Evolutionary conservation across 2,329 filamentous ascomycete genomes (phyloP), one percentile per base, ranked within the genome.

Genomic region (Clonostachys chloroleuca): DNA sequence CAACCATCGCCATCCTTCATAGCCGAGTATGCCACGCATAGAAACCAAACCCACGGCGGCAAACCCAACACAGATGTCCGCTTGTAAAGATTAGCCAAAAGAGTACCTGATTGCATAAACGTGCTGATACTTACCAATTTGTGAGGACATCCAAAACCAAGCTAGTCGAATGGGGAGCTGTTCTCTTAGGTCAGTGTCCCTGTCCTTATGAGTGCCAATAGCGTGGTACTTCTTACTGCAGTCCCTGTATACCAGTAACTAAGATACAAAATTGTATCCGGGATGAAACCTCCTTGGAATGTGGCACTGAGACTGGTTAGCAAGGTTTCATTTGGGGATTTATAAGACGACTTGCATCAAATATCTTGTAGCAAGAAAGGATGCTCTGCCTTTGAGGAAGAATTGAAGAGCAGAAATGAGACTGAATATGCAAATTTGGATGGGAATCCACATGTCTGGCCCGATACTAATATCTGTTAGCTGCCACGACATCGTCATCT

Each of bases 201-300:
- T 4, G 24, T 30, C 24, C 24, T 30, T 30, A 30, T 30, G 24
- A 30, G 24, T 30, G 3, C 24, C 24, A 30, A 9, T 4, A 9
- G 24, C 24, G 6, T 30, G 9, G 24, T 30, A 4, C 9, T 30
- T 30, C 59, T 51, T 36, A 65, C 62, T 77, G 49, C 72, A 53
- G 40, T 75, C 3, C 80, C 77, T 12, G 78, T 88, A 64, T 88
- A 89, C 65, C 83, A 89, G 60, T 89, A 89, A 30, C 76, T 81
- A 2, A 87, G 69, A 57, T 86, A 87, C 1, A 84, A 65, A 45
- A 84, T 78, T 37, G 58, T 61, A 51, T 65, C 58, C 6, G 81
- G 80, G 48, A 85, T 84, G 52, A 86, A 85, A 4, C 80, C 66
- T 17, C 72, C 59, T 45, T 73, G 63, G 49, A 66, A 70, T 7